Conservation (phyloP, 2,329 filamentous ascomycete genomes). For the Mycosphaerella sp. region DNA sequence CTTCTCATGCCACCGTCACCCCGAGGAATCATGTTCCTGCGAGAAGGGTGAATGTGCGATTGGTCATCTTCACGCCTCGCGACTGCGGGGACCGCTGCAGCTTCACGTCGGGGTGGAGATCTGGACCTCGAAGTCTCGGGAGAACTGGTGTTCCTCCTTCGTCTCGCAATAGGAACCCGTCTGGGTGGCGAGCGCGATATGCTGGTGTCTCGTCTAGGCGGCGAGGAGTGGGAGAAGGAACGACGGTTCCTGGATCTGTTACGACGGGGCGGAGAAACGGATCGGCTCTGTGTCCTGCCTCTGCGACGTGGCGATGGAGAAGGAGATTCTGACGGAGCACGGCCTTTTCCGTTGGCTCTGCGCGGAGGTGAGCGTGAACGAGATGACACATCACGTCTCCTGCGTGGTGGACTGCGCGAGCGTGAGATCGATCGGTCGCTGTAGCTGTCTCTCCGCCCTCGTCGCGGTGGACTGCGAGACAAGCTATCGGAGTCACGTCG, state of each 20-base stretch:
- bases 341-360: constrained; percentile 2
- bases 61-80: constrained; percentile 25
- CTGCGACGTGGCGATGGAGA: constrained; percentile 18
- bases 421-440: constrained; percentile 16
- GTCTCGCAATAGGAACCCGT: constrained; percentile 20
- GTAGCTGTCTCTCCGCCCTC: constrained; percentile 21
- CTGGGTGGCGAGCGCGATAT: constrained; percentile 20
- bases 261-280: constrained; percentile 19
- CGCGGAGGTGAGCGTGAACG: constrained; percentile 27
- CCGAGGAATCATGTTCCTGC: constrained; percentile 29
- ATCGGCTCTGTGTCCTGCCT: constrained; percentile 22
- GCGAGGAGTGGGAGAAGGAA: constrained; percentile 18
- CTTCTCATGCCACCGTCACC: constrained; percentile 17
- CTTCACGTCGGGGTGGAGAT: constrained; percentile 21
- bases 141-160: constrained; percentile 28
- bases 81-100: neutral
- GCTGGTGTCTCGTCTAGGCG: constrained; percentile 19
- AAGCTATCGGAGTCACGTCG: constrained; percentile 13
- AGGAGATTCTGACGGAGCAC: neutral
- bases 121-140: constrained; percentile 22
- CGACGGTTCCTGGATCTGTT: constrained; percentile 12
- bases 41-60: constrained; percentile 33
- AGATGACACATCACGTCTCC: constrained; percentile 21
- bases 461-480: constrained; percentile 20
- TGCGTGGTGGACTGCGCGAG: constrained; percentile 30